Base-by-base conservation (phyloP, 305 asterid species). In the Fraxinus sp. region DNA sequence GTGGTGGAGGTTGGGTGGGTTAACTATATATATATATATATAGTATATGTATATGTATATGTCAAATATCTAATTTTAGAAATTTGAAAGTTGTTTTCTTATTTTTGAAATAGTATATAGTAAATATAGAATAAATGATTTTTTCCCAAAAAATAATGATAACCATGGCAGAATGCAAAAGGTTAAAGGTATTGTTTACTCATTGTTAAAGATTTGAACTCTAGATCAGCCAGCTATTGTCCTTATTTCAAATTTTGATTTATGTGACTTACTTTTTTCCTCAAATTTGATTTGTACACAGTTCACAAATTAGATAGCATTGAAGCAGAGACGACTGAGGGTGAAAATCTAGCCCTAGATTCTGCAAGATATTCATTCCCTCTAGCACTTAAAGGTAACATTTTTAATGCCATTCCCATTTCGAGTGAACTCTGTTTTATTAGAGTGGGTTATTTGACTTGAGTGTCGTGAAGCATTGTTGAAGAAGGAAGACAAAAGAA, bases 341-440 rank as follows among this genome's bases (percentile, higher is more conserved):
- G 92, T 82, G 98, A 92, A 35, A 88, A 78, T 76, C 84, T 86
- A 36, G 85, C 91, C 79, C n/a, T 86, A 70, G 96, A 87, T 89
- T 93, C 97, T 75, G 98, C 95, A 78, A 94, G 98, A 81, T 93
- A 88, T 81, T 96, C 97, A 1, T 96, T 96, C 87, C 93, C 99
- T 79, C 95, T 86, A 89, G 97, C 98, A 64, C 91, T 96, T 76
- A 94, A 88, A 92, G 99, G 99, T 96, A 86, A 77, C 6, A 66
- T 0, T 28, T 76, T 79, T 70, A 18, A 14, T 84, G 76, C 8
- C 79, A 36, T 70, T 77, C 18, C 5, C 20, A 46, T 68, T 75
- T 41, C 81, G 32, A 39, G 81, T 73, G 76, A 22, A 3, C 26
- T 18, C 20, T n/a, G 46, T 57, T 74, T 80, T 39, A n/a, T 2